Conservation (phyloP, 1,139 yeast species). For the Taphrina flavorubra region DNA sequence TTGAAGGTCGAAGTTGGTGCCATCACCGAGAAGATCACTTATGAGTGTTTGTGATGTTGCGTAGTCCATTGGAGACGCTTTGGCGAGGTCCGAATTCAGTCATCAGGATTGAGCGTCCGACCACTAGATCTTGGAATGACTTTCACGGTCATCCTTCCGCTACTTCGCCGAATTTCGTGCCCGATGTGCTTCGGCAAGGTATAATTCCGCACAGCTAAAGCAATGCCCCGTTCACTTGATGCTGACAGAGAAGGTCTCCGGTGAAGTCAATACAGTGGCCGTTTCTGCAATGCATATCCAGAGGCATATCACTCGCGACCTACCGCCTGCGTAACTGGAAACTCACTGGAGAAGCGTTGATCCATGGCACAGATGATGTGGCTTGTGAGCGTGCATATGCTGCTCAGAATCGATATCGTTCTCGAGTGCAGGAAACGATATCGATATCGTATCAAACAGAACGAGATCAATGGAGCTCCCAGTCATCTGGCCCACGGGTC, state of each 20-base stretch:
- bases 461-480: background rate
- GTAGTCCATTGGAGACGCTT: slow-evolving; percentile 3
- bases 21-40: slow-evolving; percentile 24
- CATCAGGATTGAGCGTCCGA: background rate
- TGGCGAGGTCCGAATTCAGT: background rate
- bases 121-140: background rate
- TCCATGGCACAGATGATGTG: background rate
- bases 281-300: too few relatives aligned
- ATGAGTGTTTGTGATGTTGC: slow-evolving; percentile 17
- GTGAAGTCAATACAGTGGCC: too few relatives aligned
- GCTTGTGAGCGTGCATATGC: background rate
- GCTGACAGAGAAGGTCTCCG: too few relatives aligned
- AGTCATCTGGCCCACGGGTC: too few relatives aligned
- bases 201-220: too few relatives aligned
- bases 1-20: slow-evolving; percentile 16
- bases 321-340: too few relatives aligned
- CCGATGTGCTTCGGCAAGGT: too few relatives aligned
- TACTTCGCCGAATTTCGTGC: too few relatives aligned
- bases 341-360: too few relatives aligned
- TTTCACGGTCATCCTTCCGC: too few relatives aligned
- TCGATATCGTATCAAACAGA: background rate
- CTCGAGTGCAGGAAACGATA: background rate
- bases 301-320: too few relatives aligned
- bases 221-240: too few relatives aligned
- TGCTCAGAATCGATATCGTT: background rate